These are phyloP conservation scores for Auricularia sp. DNA, from an alignment of 768 basidiomycete species.

Conservation along the genomic window DNA sequence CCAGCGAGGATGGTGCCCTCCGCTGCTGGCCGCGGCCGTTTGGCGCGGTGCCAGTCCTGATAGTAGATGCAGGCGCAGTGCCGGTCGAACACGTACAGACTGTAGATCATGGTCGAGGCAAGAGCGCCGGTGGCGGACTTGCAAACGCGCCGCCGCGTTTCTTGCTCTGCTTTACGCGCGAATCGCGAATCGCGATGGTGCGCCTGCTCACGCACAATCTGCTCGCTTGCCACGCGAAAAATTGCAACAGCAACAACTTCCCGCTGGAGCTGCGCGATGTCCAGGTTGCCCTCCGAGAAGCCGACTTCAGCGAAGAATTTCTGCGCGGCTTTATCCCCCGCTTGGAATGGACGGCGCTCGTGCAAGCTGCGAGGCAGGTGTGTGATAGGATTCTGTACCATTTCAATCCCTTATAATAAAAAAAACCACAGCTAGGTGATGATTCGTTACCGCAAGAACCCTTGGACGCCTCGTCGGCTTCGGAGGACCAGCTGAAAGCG, in stretches of 20 bases:
- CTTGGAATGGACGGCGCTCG: constrained; percentile 83
- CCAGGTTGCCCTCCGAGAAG: constrained; percentile 67
- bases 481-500: constrained; percentile 72
- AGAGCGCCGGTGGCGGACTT: not conserved
- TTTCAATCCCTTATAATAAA: too few relatives aligned
- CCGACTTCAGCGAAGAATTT: constrained; percentile 88
- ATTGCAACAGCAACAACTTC: constrained; percentile 90
- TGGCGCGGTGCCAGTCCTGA: constrained; percentile 86
- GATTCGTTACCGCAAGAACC: constrained; percentile 65
- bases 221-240: constrained; percentile 86
- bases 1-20: constrained; percentile 62
- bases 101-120: constrained; percentile 69
- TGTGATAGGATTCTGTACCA: not conserved
- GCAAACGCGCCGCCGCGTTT: not conserved
- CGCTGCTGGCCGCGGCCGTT: constrained; percentile 58
- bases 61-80: constrained; percentile 92
- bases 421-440: constrained; percentile 60
- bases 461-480: constrained; percentile 51
- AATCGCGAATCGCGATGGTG: constrained; percentile 45
- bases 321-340: constrained; percentile 72
- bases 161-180: not conserved
- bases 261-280: constrained; percentile 76
- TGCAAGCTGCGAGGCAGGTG: constrained; percentile 72
- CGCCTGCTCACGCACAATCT: constrained; percentile 93
- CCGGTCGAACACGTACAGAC: constrained; percentile 43